Evolutionary conservation across 495 filamentous ascomycete species (phyloP), one percentile per base, ranked within the genome.

Genomic region (Daldinia grandis): DNA sequence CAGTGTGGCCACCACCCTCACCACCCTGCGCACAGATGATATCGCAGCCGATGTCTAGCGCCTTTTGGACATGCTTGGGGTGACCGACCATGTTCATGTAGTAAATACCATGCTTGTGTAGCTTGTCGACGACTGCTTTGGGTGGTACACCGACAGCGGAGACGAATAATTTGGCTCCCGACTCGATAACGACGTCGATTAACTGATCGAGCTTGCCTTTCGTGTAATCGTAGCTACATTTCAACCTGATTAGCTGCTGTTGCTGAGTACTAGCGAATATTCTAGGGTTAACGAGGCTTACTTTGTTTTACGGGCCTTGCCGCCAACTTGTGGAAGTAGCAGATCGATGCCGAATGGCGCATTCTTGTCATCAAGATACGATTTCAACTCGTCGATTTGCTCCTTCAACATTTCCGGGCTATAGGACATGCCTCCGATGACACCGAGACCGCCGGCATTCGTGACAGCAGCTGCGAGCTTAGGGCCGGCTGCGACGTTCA

Each of bases 21-120:
- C 93, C 93, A 78, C 93, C 93, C 80, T 97, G 93, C 28, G 93
- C 93, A 81, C 93, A 97, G 80, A 97, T 97, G 69, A 97, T 90
- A 79, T 97, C 93, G 66, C 86, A 90, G 73, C 95, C 95, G 55
- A 93, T 87, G 19, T 93, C 95, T 62, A 99, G 85, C 78, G 91
- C 91, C 87, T 98, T 98, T 78, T 90, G 85, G 54, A 97, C 94
- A 83, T 99, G 95, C 88, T 99, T 99, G 70, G 96, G 96, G 87
- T 98, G 95, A 62, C 95, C 95, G 79, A 99, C 96, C 95, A 99
- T 99, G 89, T 99, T 99, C 95, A 99, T 99, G 88, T 95, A 97
- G 60, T 97, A 86, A 67, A 99, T 86, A 60, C 94, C 94, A 76
- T 87, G 84, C 69, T 88, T 87, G 87, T 99, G 95, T 35, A 99